A percentile compares a stretch with the other conserved stretches of the same genome.
Evolutionary conservation across 176 grass and related monocot species (phyloP).

Genomic region (Thinopyrum elongatum): DNA sequence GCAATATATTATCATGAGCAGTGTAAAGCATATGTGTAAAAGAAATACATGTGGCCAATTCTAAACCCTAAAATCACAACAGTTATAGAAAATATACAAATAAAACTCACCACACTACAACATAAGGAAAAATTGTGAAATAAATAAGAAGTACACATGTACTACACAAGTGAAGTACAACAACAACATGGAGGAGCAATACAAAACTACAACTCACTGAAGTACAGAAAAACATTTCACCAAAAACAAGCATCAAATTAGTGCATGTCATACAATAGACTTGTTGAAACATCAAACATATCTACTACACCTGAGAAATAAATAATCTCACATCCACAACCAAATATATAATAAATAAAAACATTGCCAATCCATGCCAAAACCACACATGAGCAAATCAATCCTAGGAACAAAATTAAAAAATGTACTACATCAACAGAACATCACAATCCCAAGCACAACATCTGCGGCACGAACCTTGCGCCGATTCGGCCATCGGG

Average conservation of each 20-base stretch:
- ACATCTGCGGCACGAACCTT: not conserved
- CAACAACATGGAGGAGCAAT: not conserved
- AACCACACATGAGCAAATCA: not conserved
- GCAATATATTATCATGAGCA: too few species aligned
- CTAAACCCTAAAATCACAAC: not conserved
- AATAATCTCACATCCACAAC: not conserved
- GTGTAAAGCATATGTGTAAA: too few species aligned
- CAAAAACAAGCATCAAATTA: not conserved
- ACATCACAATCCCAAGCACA: not conserved
- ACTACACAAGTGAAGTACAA: not conserved
- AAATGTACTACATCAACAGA: not conserved
- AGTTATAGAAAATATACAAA: not conserved
- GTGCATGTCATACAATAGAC: not conserved
- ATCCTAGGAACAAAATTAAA: not conserved
- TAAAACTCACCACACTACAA: not conserved
- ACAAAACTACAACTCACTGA: not conserved
- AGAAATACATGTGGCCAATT: not conserved
- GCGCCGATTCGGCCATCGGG: not conserved
- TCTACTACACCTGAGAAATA: not conserved
- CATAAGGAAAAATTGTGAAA: not conserved
- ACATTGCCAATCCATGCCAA: not conserved
- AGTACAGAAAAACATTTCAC: not conserved
- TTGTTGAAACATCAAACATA: not conserved
- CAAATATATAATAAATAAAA: not conserved
- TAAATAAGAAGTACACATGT: not conserved